Conservation (phyloP, 2,329 filamentous ascomycete genomes). For the Stachybotrys chlorohalonatus region DNA sequence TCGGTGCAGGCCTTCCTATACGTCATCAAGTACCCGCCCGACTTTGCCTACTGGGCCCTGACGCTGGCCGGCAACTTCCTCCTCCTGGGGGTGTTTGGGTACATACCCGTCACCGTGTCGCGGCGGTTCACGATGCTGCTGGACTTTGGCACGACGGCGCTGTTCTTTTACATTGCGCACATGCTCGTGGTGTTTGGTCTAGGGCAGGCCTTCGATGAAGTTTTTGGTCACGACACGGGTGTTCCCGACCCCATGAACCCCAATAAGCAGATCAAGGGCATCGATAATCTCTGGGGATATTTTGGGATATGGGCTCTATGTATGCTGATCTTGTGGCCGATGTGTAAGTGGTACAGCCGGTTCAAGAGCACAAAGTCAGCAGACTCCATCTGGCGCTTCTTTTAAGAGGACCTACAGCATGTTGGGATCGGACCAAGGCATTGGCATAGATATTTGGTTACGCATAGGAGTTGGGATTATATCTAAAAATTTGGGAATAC, state of each 20-base stretch:
- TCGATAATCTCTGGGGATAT: slow-evolving; percentile 28
- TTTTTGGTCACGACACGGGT: slow-evolving; percentile 25
- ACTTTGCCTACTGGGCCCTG: slow-evolving; percentile 34
- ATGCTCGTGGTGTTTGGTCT: slow-evolving; percentile 22
- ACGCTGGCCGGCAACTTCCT: slow-evolving; percentile 29
- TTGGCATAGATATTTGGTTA: too few species aligned
- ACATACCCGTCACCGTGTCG: slow-evolving; percentile 20
- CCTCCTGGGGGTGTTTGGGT: slow-evolving; percentile 26
- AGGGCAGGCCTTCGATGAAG: slow-evolving; percentile 11
- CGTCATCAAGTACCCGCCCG: slow-evolving; percentile 36
- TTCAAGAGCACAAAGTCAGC: slow-evolving; percentile 32
- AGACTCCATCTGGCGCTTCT: slow-evolving; percentile 38
- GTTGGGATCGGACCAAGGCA: background rate
- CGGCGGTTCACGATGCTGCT: slow-evolving; percentile 24
- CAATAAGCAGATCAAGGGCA: slow-evolving; percentile 12
- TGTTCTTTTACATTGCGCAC: slow-evolving; percentile 37
- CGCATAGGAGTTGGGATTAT: too few species aligned
- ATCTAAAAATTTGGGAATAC: too few species aligned
- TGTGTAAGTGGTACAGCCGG: slow-evolving; percentile 29
- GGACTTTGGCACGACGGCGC: slow-evolving; percentile 33
- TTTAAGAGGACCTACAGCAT: slow-evolving; percentile 15
- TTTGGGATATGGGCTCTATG: slow-evolving; percentile 24
- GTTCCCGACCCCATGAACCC: slow-evolving; percentile 15
- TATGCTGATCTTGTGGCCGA: slow-evolving; percentile 29
- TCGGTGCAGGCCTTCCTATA: slow-evolving; percentile 35